Base-by-base conservation (phyloP, 2,329 filamentous ascomycete genomes). In the Fusarium sp. region DNA sequence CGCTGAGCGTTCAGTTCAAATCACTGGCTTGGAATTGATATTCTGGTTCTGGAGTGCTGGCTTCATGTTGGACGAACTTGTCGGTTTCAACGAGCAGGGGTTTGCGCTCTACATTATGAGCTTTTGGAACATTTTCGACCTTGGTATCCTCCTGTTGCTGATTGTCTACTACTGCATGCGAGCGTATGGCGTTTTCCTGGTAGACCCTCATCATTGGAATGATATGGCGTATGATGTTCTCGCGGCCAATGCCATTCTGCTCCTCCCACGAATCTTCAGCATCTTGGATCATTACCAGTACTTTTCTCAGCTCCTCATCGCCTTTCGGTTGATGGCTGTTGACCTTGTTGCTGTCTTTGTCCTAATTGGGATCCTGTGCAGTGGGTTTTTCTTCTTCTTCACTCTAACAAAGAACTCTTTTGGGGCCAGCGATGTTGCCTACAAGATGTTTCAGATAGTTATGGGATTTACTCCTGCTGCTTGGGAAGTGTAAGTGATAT, bases 11-110 rank as follows among this genome's bases (percentile, higher is more conserved):
- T 94, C 92, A 3, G 84, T 89, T 50, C 84, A 88, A 48, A 97
- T 98, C 70, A 96, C 92, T 1, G 85, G 86, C 0, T 80, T 97
- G 9, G 94, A 98, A 75, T 81, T 97, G 13, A 75, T 97, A 11
- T 97, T 98, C 77, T 98, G 94, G 94, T 92, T 97, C 75, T 98
- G 94, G 93, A 96, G 92, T 73, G 92, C 92, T 25, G 94, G 94
- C 1, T 97, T 96, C 76, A 96, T 97, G 92, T 86, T 97, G 29
- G 94, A 97, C 71, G 94, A 97, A 77, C 85, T 98, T 22, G 93
- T 97, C 15, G 93, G 93, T 10, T 97, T 97, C 81, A 97, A 93
- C 67, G 94, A 98, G 75, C 93, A 97, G 77, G 94, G 94, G 3
- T 97, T 97, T 74, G 93, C 93, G 34, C 85, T 98, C 28, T 98